Percentiles rank a stretch among this genome's conserved stretches.
Conservation (phyloP, 1,284 basidiomycete genomes). For the Trichosporon coremiiforme region DNA sequence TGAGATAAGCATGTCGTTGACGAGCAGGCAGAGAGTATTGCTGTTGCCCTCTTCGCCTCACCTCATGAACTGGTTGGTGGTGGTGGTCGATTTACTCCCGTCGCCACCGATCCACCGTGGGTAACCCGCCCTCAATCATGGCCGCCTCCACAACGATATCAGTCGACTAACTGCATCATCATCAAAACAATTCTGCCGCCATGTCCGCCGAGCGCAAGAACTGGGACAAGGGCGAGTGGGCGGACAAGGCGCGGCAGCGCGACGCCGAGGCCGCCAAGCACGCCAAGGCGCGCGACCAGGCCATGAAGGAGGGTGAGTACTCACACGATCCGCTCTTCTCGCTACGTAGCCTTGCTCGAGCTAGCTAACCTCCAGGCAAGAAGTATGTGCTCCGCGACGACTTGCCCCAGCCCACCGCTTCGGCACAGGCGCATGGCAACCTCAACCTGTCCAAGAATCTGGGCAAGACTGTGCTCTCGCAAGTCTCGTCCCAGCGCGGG, state of each 20-base stretch:
- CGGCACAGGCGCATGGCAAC: constrained; percentile 73
- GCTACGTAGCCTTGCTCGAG: too few relatives aligned
- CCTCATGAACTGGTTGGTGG: too few relatives aligned
- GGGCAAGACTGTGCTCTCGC: constrained; percentile 85
- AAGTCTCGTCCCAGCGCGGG: constrained; percentile 72
- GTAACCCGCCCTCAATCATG: too few relatives aligned
- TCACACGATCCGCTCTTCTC: too few relatives aligned
- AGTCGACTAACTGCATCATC: neutral
- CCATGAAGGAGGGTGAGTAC: constrained; percentile 72
- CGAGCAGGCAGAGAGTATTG: too few relatives aligned
- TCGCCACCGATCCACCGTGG: neutral
- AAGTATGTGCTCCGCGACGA: constrained; percentile 65
- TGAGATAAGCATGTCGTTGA: too few relatives aligned
- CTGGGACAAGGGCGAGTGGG: constrained; percentile 56
- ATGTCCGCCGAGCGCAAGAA: constrained; percentile 37
- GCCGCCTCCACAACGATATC: too few relatives aligned
- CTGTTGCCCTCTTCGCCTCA: too few relatives aligned
- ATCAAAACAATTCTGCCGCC: neutral
- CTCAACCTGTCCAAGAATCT: constrained; percentile 89
- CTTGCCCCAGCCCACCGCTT: constrained; percentile 81
- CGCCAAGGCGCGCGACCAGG: constrained; percentile 52
- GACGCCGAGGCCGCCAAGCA: constrained; percentile 47
- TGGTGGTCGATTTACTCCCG: too few relatives aligned
- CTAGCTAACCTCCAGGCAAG: constrained; percentile 65
- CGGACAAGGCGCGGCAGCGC: constrained; percentile 54